phyloP scores from a whole-genome alignment of 1,284 basidiomycete genomes.

The Tilletia setariae region DNA sequence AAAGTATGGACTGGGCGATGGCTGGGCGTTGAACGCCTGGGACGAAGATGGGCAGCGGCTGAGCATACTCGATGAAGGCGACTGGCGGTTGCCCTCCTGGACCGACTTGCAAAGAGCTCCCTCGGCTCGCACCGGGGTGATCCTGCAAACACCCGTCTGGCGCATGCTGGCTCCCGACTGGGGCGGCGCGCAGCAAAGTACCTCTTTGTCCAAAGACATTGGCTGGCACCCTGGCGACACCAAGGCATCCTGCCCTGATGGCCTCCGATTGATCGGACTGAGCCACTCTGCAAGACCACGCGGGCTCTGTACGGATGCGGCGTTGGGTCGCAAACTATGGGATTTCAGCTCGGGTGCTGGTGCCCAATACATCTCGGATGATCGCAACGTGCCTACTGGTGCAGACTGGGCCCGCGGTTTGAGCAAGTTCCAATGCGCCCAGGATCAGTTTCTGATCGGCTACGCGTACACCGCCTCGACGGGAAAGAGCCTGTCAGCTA shows the following conservation, averaged over 20 bases:
- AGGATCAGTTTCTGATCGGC: constrained; percentile 16
- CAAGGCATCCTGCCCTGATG: constrained; percentile 22
- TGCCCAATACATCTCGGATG: neutral
- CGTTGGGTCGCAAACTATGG: constrained; percentile 19
- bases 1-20: constrained; percentile 19
- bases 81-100: constrained; percentile 19
- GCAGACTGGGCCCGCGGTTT: constrained; percentile 19
- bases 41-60: constrained; percentile 14
- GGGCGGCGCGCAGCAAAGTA: constrained; percentile 20
- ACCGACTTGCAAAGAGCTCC: neutral
- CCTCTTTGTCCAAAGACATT: neutral
- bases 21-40: constrained; percentile 18
- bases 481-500: neutral
- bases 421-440: constrained; percentile 20
- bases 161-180: constrained; percentile 16
- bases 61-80: constrained; percentile 18
- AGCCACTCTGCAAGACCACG: neutral
- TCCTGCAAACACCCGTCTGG: neutral
- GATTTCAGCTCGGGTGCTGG: neutral
- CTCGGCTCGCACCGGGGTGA: neutral
- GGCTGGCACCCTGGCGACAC: constrained; percentile 11
- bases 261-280: constrained; percentile 19
- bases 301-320: constrained; percentile 23
- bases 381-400: neutral
- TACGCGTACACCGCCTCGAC: constrained; percentile 18